These are phyloP conservation scores for Cryphonectria nitschkei DNA, from an alignment of 2,329 filamentous ascomycete genomes.

Conservation along the genomic window DNA sequence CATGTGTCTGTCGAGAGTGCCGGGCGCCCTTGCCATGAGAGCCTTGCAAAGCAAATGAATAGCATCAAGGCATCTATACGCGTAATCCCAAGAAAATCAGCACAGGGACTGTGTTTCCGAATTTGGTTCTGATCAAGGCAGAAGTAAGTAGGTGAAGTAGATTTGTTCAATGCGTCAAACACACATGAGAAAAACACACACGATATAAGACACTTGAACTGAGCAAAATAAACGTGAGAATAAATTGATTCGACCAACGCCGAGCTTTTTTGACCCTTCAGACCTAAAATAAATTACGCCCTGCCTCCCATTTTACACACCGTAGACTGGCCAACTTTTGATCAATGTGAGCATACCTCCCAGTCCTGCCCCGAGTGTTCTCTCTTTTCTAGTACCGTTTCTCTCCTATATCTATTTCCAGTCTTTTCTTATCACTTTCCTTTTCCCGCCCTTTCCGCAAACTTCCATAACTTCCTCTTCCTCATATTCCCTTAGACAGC, in stretches of 20 bases:
- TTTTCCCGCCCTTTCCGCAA: background rate
- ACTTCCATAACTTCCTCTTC: background rate
- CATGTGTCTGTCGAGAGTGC: too few relatives aligned
- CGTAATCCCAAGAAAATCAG: too few relatives aligned
- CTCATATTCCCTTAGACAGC: conserved; percentile 62
- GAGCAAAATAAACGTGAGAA: background rate
- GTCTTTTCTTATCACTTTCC: background rate
- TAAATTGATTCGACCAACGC: conserved; percentile 8
- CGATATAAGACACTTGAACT: background rate
- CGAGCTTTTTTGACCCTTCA: background rate
- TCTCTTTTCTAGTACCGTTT: too few relatives aligned
- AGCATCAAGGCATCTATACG: too few relatives aligned
- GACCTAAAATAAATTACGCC: conserved; percentile 9
- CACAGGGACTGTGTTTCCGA: too few relatives aligned
- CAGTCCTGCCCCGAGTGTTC: background rate
- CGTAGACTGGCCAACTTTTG: background rate
- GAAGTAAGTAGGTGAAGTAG: too few relatives aligned
- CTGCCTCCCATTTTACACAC: conserved; percentile 22
- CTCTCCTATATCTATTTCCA: background rate
- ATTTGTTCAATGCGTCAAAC: background rate
- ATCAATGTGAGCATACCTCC: background rate
- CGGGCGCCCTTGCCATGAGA: too few relatives aligned
- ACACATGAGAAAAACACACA: background rate
- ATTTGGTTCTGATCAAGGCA: background rate
- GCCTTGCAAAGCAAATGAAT: too few relatives aligned